These are phyloP conservation scores for Coniochaeta sp. DNA, from an alignment of 2,329 filamentous ascomycete species.

Conservation along the genomic window DNA sequence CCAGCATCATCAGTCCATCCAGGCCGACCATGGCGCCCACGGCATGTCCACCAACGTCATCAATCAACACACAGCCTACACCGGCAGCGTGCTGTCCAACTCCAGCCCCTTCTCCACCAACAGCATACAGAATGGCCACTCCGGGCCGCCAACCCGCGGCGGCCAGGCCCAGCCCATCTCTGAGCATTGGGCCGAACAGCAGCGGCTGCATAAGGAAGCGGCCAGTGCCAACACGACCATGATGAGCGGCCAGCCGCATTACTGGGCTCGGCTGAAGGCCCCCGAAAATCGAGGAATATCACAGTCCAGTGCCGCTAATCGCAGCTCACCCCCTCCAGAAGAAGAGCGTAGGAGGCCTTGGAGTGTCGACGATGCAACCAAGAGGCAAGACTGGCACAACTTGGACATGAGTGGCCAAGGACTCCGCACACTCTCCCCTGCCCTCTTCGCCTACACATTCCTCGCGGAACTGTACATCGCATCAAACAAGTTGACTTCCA, in stretches of 20 bases:
- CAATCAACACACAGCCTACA: constrained; percentile 54
- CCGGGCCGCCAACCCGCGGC: constrained; percentile 37
- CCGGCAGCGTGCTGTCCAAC: constrained; percentile 57
- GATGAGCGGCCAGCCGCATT: constrained; percentile 58
- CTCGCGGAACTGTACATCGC: constrained; percentile 88
- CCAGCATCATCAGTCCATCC: constrained; percentile 53
- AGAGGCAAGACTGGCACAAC: constrained; percentile 82
- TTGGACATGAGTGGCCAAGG: constrained; percentile 96
- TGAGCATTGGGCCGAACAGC: constrained; percentile 82
- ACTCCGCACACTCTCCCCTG: constrained; percentile 69
- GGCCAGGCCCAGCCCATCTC: constrained; percentile 46
- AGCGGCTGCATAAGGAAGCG: constrained; percentile 72
- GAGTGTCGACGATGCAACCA: constrained; percentile 58
- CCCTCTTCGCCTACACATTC: constrained; percentile 83
- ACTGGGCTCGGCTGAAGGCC: constrained; percentile 66
- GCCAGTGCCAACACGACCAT: constrained; percentile 67
- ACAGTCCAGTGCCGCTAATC: constrained; percentile 43
- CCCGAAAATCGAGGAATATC: constrained; percentile 61
- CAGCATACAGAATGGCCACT: constrained; percentile 51
- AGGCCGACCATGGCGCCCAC: constrained; percentile 50
- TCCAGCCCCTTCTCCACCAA: constrained; percentile 52
- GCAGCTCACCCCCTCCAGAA: constrained; percentile 41
- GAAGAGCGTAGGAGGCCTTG: constrained; percentile 55
- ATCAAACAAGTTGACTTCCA: constrained; percentile 76
- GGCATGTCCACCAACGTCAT: constrained; percentile 49